Evolutionary conservation across 2,329 filamentous ascomycete genomes (phyloP).

Genomic region (Monosporascus sp.): DNA sequence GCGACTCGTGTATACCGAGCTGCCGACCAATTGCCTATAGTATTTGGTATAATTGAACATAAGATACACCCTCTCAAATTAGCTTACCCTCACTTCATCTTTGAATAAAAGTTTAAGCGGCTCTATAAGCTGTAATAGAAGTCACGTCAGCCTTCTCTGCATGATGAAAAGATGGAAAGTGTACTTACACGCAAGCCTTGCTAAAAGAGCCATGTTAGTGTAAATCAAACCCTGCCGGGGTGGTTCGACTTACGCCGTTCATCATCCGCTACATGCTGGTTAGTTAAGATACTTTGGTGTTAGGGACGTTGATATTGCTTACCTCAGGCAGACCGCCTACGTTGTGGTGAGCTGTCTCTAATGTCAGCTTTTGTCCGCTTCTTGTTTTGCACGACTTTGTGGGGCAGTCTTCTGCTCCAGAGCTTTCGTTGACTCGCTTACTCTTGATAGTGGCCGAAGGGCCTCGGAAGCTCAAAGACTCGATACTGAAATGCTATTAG

Average conservation of each 20-base stretch:
- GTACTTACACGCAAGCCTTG: background rate
- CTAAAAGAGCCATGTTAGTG: background rate
- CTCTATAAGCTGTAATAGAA: background rate
- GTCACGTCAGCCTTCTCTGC: slow-evolving; percentile 2
- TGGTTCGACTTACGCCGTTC: slow-evolving; percentile 26
- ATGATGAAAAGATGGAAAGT: slow-evolving; percentile 2
- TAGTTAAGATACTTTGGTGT: background rate
- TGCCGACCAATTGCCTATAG: slow-evolving; percentile 50
- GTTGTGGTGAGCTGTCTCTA: slow-evolving; percentile 35
- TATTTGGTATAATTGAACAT: background rate
- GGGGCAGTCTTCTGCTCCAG: background rate
- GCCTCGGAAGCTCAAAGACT: slow-evolving; percentile 43
- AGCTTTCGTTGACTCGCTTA: slow-evolving; percentile 5
- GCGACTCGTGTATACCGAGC: slow-evolving; percentile 65
- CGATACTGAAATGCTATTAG: slow-evolving; percentile 33
- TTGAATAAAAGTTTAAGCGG: slow-evolving; percentile 46
- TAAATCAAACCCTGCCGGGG: slow-evolving; percentile 31
- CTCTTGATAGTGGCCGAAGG: slow-evolving; percentile 47
- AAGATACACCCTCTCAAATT: background rate
- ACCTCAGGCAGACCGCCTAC: slow-evolving; percentile 36
- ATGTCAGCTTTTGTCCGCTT: slow-evolving; percentile 6
- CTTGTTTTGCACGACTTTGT: background rate
- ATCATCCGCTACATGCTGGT: slow-evolving; percentile 24
- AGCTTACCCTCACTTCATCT: slow-evolving; percentile 63
- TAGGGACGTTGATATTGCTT: background rate